A percentile compares a stretch with the other conserved stretches of the same genome.
These are phyloP conservation scores for Tolypocladium endophyticum DNA, from an alignment of 2,329 filamentous ascomycete species.

Conservation along the genomic window DNA sequence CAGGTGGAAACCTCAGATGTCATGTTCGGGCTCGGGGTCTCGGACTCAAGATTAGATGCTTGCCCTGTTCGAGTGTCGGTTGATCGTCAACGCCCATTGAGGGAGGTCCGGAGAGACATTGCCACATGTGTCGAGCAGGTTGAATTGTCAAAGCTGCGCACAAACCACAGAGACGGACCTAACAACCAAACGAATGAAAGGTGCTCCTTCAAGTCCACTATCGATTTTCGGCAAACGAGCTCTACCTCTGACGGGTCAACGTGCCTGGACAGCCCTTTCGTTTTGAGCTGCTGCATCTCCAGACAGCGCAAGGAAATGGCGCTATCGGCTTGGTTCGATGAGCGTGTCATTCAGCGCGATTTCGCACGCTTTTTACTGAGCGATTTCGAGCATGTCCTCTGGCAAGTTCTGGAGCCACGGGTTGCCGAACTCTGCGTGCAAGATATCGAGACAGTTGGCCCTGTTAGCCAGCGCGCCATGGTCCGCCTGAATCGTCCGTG, in stretches of 20 bases:
- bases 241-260: neutral
- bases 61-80: neutral
- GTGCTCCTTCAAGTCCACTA: neutral
- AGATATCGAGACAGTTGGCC: neutral
- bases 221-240: neutral
- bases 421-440: neutral
- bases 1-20: neutral
- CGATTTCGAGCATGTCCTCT: slow-evolving; percentile 1
- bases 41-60: neutral
- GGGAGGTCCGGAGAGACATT: neutral
- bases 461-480: slow-evolving; percentile 1
- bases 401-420: neutral
- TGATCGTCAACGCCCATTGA: neutral
- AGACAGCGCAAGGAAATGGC: neutral
- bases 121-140: neutral
- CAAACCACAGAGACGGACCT: neutral
- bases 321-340: neutral
- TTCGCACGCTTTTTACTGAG: neutral
- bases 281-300: neutral
- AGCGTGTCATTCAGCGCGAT: neutral
- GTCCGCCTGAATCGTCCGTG: slow-evolving; percentile 1
- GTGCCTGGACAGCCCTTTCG: neutral
- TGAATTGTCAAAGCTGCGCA: neutral
- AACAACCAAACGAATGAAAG: neutral
- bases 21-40: neutral